These are phyloP conservation scores for Fusarium abutilonis DNA, from an alignment of 2,329 filamentous ascomycete species.

Conservation along the genomic window DNA sequence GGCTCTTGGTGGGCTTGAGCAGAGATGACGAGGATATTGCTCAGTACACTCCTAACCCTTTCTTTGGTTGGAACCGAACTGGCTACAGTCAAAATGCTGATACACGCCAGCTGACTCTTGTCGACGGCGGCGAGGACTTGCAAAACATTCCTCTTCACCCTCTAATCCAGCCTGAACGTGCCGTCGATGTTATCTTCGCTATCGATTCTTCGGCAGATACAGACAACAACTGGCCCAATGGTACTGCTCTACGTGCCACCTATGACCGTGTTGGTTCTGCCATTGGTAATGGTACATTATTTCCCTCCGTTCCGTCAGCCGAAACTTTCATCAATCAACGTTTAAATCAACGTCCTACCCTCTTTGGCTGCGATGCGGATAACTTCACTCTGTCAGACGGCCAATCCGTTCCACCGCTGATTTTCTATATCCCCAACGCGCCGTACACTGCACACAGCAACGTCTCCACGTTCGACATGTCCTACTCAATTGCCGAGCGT, in stretches of 20 bases:
- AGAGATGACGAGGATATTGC: conserved; percentile 77
- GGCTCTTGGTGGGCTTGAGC: conserved; percentile 65
- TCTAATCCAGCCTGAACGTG: conserved; percentile 59
- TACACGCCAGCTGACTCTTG: conserved; percentile 70
- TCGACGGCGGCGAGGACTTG: conserved; percentile 81
- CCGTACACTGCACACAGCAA: conserved; percentile 83
- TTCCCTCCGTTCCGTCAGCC: conserved; percentile 66
- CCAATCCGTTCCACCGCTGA: conserved; percentile 66
- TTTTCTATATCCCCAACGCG: conserved; percentile 84
- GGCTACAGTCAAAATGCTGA: conserved; percentile 55
- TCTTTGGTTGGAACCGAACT: conserved; percentile 59
- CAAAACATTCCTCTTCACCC: conserved; percentile 84
- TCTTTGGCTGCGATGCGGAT: conserved; percentile 70
- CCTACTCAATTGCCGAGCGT: conserved; percentile 72
- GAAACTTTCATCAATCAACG: conserved; percentile 66
- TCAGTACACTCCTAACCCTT: conserved; percentile 70
- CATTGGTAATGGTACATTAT: conserved; percentile 63
- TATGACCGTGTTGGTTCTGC: conserved; percentile 62
- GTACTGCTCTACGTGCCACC: conserved; percentile 65
- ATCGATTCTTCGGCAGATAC: conserved; percentile 73
- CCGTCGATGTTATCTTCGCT: conserved; percentile 70
- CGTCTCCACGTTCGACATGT: conserved; percentile 77
- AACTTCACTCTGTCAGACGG: conserved; percentile 53
- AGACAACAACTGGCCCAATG: conserved; percentile 66
- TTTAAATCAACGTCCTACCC: conserved; percentile 69